phyloP scores from a whole-genome alignment of 192 early-diverging fungal genomes.

The Allomyces macrogynus region DNA sequence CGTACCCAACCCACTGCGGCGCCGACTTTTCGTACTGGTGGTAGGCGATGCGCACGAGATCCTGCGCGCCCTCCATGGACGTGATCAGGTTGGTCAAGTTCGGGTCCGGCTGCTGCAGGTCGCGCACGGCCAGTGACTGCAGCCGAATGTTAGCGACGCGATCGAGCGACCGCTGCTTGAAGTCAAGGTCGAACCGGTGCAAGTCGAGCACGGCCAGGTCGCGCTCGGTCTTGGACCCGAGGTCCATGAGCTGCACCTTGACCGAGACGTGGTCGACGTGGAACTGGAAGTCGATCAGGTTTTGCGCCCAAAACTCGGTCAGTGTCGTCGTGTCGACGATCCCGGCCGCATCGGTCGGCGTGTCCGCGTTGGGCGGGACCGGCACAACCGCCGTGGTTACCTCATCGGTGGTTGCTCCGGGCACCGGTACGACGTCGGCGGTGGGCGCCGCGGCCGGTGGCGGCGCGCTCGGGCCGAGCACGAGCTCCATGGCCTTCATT shows the following conservation, averaged over 20 bases:
- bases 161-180: conserved; percentile 48
- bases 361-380: not conserved
- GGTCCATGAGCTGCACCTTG: conserved; percentile 15
- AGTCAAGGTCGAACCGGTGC: conserved; percentile 44
- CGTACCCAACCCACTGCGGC: conserved; percentile 65
- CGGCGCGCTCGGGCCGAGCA: conserved; percentile 1
- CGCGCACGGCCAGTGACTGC: conserved; percentile 55
- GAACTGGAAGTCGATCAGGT: conserved; percentile 28
- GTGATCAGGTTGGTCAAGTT: not conserved
- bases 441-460: conserved; percentile 4
- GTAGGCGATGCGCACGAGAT: conserved; percentile 51
- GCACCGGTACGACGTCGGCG: conserved; percentile 1
- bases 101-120: conserved; percentile 23
- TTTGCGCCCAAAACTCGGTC: too few species aligned
- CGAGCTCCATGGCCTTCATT: conserved; percentile 55
- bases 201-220: conserved; percentile 46
- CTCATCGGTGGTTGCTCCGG: conserved; percentile 9
- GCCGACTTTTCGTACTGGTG: conserved; percentile 42
- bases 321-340: not conserved
- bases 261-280: conserved; percentile 46
- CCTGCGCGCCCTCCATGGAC: conserved; percentile 3
- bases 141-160: conserved; percentile 55
- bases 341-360: not conserved
- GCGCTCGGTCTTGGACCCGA: conserved; percentile 26
- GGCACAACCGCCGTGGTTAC: not conserved